Conservation (phyloP, 1,284 basidiomycete genomes). For the Pyrrhoderma lamaoense region DNA sequence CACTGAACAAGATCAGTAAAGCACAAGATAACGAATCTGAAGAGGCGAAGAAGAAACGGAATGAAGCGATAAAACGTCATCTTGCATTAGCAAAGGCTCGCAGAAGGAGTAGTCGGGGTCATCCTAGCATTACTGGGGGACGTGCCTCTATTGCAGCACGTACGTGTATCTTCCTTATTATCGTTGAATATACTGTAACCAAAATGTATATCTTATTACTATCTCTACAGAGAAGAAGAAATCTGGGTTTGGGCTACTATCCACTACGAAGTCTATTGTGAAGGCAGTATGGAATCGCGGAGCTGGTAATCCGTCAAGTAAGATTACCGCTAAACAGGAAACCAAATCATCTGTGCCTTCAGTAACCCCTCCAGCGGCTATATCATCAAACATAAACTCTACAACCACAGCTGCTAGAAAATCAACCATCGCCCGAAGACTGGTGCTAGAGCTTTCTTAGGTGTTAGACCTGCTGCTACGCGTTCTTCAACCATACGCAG, state of each 20-base stretch:
- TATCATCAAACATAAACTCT: slow-evolving; percentile 1
- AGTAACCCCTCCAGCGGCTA: slow-evolving; percentile 9
- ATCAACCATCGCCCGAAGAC: not conserved
- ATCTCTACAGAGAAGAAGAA: slow-evolving; percentile 36
- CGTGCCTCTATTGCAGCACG: slow-evolving; percentile 27
- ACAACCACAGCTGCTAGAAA: slow-evolving; percentile 11
- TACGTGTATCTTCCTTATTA: slow-evolving; percentile 25
- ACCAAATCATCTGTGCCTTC: slow-evolving; percentile 15
- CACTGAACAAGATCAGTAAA: slow-evolving; percentile 8
- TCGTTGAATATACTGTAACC: slow-evolving; percentile 1
- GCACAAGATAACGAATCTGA: slow-evolving; percentile 30
- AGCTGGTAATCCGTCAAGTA: slow-evolving; percentile 25
- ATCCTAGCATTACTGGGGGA: too few species aligned
- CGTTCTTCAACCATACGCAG: not conserved
- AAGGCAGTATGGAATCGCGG: slow-evolving; percentile 49
- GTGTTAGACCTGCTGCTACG: not conserved
- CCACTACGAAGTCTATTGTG: slow-evolving; percentile 45
- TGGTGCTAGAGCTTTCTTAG: not conserved
- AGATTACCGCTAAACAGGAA: slow-evolving; percentile 11
- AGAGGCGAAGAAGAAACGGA: slow-evolving; percentile 33
- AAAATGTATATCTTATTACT: slow-evolving; percentile 5
- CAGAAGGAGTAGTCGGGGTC: slow-evolving; percentile 56
- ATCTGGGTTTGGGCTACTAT: slow-evolving; percentile 47
- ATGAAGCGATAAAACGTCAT: slow-evolving; percentile 54
- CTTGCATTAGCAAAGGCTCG: slow-evolving; percentile 55